Evolutionary conservation across 2,329 filamentous ascomycete species (phyloP), one percentile per base, ranked within the genome.

Genomic region (Phoma sp.): DNA sequence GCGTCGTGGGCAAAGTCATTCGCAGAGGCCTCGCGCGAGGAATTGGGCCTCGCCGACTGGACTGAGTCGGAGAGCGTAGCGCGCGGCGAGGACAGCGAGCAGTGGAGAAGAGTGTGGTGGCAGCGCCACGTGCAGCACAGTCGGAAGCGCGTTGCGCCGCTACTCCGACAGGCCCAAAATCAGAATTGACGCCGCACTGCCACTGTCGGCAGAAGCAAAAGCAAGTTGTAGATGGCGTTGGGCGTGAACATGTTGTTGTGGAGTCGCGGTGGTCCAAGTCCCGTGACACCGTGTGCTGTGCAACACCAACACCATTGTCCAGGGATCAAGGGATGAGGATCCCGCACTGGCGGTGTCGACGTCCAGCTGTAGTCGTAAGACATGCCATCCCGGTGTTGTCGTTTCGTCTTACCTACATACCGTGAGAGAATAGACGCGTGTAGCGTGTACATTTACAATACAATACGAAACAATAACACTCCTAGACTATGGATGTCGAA

Each of bases 71-170:
- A 86, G 45, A 81, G 85, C 63, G 43, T 69, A 67, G 60, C 65
- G 36, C 65, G 72, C 19, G 61, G 58, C 46, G 65, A 74, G 21
- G 67, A 62, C 0, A 66, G 73, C 5, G 72, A 67, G 2, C 70
- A 78, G 45, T 84, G 81, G 78, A 81, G 85, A 64, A 80, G 78
- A 57, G 84, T 85, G 22, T 94, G 90, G 90, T 79, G 76, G 63
- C 90, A 94, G 76, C 75, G 73, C 15, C 80, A 85, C 57, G 74
- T 85, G 38, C 78, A 79, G 40, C 83, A 84, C 58, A 88, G 85
- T 67, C 78, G 86, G 60, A 88, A 88, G 73, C 82, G 84, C 73
- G 84, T 88, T 44, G 86, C 81, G 15, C 86, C 86, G 47, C 64
- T 88, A 66, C 64, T 88, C 45, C 78, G 85, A 60, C 77, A 80